These are phyloP conservation scores for Exsudoporus frostii DNA, from an alignment of 768 basidiomycete genomes.

Conservation along the genomic window DNA sequence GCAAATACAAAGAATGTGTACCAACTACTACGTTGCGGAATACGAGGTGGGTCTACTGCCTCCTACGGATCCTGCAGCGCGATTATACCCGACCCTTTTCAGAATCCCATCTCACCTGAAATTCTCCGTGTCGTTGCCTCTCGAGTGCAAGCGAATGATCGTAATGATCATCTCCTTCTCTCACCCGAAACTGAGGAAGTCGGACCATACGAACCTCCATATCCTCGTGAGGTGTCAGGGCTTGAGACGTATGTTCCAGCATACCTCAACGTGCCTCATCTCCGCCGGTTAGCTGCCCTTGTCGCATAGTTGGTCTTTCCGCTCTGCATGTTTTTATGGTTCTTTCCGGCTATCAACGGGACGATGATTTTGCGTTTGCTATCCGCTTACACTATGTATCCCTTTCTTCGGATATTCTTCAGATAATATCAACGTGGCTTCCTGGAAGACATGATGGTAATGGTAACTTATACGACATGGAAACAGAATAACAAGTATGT, in stretches of 20 bases:
- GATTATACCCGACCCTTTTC: slow-evolving; percentile 6
- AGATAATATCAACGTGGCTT: slow-evolving; percentile 16
- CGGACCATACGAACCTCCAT: slow-evolving; percentile 89
- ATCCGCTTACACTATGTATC: slow-evolving; percentile 22
- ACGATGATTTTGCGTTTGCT: slow-evolving; percentile 6
- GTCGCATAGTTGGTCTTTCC: slow-evolving; percentile 52
- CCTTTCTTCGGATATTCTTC: not conserved
- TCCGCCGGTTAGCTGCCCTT: slow-evolving; percentile 82
- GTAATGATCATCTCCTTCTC: slow-evolving; percentile 93
- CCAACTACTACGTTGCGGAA: slow-evolving; percentile 98
- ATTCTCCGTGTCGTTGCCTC: slow-evolving; percentile 96
- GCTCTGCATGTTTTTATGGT: not conserved
- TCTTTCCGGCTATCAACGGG: not conserved
- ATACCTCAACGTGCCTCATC: slow-evolving; percentile 85
- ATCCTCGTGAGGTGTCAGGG: slow-evolving; percentile 92
- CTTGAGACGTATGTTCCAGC: slow-evolving; percentile 96
- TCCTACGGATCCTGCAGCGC: not conserved
- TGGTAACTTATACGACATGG: not conserved
- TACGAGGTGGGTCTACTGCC: slow-evolving; percentile 70
- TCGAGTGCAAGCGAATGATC: slow-evolving; percentile 92
- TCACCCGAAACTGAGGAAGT: slow-evolving; percentile 97
- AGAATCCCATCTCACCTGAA: slow-evolving; percentile 97
- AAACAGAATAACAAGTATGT: not conserved
- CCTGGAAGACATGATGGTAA: not conserved
- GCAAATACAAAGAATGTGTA: slow-evolving; percentile 99